Percentiles rank a stretch among this genome's conserved stretches.
These are phyloP conservation scores for Melastoma malabathricum DNA, from an alignment of 345 rosid genomes.

Conservation along the genomic window DNA sequence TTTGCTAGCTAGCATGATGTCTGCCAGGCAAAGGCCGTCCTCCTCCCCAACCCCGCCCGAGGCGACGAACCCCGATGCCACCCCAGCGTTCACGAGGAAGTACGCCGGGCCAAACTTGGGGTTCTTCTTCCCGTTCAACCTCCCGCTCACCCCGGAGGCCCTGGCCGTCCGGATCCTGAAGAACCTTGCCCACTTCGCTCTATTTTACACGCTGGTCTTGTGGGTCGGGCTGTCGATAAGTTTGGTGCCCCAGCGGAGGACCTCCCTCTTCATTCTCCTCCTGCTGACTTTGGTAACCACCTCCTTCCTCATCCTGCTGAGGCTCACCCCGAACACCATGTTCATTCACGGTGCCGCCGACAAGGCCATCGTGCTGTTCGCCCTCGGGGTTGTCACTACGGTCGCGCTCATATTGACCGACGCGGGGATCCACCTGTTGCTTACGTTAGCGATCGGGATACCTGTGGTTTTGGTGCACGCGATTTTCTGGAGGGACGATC, in stretches of 20 bases:
- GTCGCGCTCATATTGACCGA: slow-evolving; percentile 10
- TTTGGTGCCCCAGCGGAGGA: slow-evolving; percentile 11
- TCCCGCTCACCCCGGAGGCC: slow-evolving; percentile 10
- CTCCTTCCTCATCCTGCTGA: slow-evolving; percentile 7
- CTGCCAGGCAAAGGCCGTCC: too few species aligned
- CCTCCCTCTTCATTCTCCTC: slow-evolving; percentile 11
- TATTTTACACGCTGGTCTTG: slow-evolving; percentile 13
- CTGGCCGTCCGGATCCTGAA: slow-evolving; percentile 8
- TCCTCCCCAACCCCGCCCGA: too few species aligned
- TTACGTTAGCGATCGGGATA: slow-evolving; percentile 9
- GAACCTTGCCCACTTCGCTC: slow-evolving; percentile 11
- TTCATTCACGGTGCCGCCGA: slow-evolving; percentile 4
- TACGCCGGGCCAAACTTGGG: not conserved
- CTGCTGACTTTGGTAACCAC: slow-evolving; percentile 9
- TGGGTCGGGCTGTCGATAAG: slow-evolving; percentile 16
- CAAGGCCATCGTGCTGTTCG: slow-evolving; percentile 10
- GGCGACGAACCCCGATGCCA: too few species aligned
- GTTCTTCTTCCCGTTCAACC: slow-evolving; percentile 1
- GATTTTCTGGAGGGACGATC: slow-evolving; percentile 12
- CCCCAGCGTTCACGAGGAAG: too few species aligned
- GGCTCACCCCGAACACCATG: slow-evolving; percentile 5
- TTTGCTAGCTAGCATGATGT: too few species aligned
- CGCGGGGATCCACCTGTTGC: slow-evolving; percentile 13
- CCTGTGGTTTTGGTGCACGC: slow-evolving; percentile 18
- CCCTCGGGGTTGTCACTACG: slow-evolving; percentile 4